These are phyloP conservation scores for Nicotiana obtusifolia DNA, from an alignment of 257 asterid species.

Conservation along the genomic window DNA sequence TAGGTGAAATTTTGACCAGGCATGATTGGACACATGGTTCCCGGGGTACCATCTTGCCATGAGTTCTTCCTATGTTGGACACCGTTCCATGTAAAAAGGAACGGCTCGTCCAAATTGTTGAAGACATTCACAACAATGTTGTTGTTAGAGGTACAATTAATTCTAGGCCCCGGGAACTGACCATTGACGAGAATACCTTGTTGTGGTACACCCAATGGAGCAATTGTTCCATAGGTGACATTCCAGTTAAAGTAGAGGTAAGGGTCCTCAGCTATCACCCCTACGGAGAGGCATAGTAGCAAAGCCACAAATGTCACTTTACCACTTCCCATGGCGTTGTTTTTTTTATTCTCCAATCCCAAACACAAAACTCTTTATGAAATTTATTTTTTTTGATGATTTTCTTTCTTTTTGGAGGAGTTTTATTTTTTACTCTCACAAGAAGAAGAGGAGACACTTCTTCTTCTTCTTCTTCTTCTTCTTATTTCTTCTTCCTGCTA, in stretches of 20 bases:
- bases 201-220: conserved; percentile 50
- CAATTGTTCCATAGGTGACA: conserved; percentile 40
- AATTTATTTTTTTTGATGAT: background rate
- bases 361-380: background rate
- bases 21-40: conserved; percentile 55
- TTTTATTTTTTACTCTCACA: conserved; percentile 1
- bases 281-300: conserved; percentile 26
- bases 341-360: background rate
- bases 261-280: conserved; percentile 43
- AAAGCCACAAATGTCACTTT: conserved; percentile 17
- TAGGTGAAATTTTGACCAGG: conserved; percentile 51
- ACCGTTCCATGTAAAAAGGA: conserved; percentile 48
- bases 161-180: conserved; percentile 42
- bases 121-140: conserved; percentile 47
- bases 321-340: background rate
- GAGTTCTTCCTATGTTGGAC: conserved; percentile 51
- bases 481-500: conserved; percentile 7
- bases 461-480: background rate
- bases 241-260: conserved; percentile 36
- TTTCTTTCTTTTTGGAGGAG: background rate
- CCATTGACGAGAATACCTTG: conserved; percentile 55
- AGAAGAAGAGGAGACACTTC: conserved; percentile 3
- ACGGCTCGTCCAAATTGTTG: conserved; percentile 50
- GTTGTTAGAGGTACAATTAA: conserved; percentile 59
- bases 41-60: conserved; percentile 51